A percentile compares a stretch with the other conserved stretches of the same genome.
Evolutionary conservation across 495 filamentous ascomycete genomes (phyloP).

Genomic region (Penicillium fimorum): DNA sequence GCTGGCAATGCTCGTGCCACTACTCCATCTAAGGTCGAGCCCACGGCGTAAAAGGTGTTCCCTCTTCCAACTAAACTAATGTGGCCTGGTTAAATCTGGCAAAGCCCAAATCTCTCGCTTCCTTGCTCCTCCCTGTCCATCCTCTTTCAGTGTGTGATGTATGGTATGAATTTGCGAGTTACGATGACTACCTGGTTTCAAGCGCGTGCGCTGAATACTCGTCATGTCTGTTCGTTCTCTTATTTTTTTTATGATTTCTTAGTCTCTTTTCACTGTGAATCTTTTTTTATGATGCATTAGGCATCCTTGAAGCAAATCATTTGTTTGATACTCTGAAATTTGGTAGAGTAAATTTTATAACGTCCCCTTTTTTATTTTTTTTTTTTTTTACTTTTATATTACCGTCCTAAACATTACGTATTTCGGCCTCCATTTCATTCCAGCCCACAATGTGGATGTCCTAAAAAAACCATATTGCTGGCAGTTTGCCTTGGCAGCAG

Average conservation of each 20-base stretch:
- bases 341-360: constrained; percentile 8
- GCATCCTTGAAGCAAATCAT: constrained; percentile 19
- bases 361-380: neutral
- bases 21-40: constrained; percentile 37
- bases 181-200: constrained; percentile 13
- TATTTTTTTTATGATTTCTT: constrained; percentile 29
- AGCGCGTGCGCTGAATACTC: constrained; percentile 16
- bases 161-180: constrained; percentile 31
- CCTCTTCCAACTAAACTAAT: neutral
- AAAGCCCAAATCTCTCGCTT: neutral
- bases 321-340: constrained; percentile 10
- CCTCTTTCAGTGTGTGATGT: constrained; percentile 26
- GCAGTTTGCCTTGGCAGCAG: constrained; percentile 13
- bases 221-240: constrained; percentile 28
- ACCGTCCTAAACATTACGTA: neutral
- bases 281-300: constrained; percentile 19
- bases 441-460: constrained; percentile 12
- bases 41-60: constrained; percentile 29
- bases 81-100: constrained; percentile 6
- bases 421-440: neutral
- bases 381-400: neutral
- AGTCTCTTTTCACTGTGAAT: constrained; percentile 27
- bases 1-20: constrained; percentile 30
- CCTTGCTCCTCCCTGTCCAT: constrained; percentile 19
- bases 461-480: constrained; percentile 6